Percentiles rank a stretch among this genome's conserved stretches.
Conservation (phyloP, 495 filamentous ascomycete genomes). For the Neurospora sp. region DNA sequence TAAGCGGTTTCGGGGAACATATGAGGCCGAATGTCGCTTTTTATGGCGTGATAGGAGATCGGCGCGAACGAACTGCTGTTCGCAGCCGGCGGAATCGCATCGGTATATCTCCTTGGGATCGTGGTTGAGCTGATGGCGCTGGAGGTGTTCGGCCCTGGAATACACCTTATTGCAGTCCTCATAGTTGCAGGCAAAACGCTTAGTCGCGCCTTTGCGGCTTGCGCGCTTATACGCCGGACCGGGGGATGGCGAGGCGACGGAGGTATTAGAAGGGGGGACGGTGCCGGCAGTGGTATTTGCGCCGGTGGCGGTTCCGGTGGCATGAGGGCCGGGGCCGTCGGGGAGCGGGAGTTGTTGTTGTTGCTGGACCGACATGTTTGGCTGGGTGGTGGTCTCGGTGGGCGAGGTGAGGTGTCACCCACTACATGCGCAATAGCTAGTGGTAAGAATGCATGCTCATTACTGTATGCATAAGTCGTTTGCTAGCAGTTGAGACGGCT, state of each 20-base stretch:
- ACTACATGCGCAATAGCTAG: not conserved
- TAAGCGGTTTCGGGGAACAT: slow-evolving; percentile 82
- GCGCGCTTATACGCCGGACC: slow-evolving; percentile 33
- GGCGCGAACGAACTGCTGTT: slow-evolving; percentile 83
- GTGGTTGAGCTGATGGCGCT: slow-evolving; percentile 47
- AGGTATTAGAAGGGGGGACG: not conserved
- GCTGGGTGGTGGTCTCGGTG: not conserved
- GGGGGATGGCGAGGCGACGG: not conserved
- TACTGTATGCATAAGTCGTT: not conserved
- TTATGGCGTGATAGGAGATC: slow-evolving; percentile 85
- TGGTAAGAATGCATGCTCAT: not conserved
- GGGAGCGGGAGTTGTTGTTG: not conserved
- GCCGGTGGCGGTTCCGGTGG: not conserved
- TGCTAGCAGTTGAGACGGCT: not conserved
- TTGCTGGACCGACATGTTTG: not conserved
- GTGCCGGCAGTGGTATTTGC: not conserved
- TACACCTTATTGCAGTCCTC: slow-evolving; percentile 89
- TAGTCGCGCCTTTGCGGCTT: slow-evolving; percentile 38
- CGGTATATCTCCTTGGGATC: slow-evolving; percentile 89
- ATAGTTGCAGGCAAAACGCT: slow-evolving; percentile 67
- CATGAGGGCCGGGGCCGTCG: not conserved
- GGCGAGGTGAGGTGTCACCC: not conserved
- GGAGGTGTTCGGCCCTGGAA: slow-evolving; percentile 90
- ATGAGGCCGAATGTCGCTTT: slow-evolving; percentile 84
- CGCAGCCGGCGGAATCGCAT: slow-evolving; percentile 84